These are phyloP conservation scores for Metschnikowia kunwiensis DNA, from an alignment of 805 yeast genomes.

Conservation along the genomic window DNA sequence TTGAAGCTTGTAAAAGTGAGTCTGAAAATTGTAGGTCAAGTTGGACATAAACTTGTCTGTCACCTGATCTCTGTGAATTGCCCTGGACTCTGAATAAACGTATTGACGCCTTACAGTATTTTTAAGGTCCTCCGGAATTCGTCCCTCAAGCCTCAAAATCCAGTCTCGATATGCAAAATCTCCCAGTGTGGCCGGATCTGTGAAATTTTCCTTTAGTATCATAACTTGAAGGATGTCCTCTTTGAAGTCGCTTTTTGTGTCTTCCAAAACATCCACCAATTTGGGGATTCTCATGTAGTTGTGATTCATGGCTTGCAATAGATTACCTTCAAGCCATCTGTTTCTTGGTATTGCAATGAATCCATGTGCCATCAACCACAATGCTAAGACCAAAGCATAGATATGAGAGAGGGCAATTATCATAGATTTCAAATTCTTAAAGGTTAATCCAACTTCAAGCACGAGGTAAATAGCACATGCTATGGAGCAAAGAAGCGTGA, in stretches of 20 bases:
- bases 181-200: conserved; percentile 21
- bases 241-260: conserved; percentile 56
- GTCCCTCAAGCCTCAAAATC: conserved; percentile 55
- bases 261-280: conserved; percentile 59
- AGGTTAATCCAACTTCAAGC: conserved; percentile 49
- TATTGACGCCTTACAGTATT: conserved; percentile 33
- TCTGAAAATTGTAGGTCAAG: conserved; percentile 51
- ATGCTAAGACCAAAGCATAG: conserved; percentile 67
- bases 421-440: conserved; percentile 58
- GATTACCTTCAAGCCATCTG: conserved; percentile 37
- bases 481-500: conserved; percentile 50
- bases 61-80: conserved; percentile 32
- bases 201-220: conserved; percentile 47
- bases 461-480: conserved; percentile 59
- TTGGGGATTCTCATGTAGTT: conserved; percentile 55
- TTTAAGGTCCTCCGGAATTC: conserved; percentile 39
- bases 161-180: conserved; percentile 54
- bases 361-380: conserved; percentile 87
- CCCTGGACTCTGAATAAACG: conserved; percentile 19
- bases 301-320: conserved; percentile 28
- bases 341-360: conserved; percentile 61
- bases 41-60: conserved; percentile 45
- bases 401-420: conserved; percentile 75
- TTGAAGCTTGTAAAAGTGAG: conserved; percentile 47
- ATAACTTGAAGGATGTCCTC: conserved; percentile 61